A percentile compares a stretch with the other conserved stretches of the same genome.
Conservation (phyloP, 805 yeast species). For the Zygotorulaspora florentina region DNA sequence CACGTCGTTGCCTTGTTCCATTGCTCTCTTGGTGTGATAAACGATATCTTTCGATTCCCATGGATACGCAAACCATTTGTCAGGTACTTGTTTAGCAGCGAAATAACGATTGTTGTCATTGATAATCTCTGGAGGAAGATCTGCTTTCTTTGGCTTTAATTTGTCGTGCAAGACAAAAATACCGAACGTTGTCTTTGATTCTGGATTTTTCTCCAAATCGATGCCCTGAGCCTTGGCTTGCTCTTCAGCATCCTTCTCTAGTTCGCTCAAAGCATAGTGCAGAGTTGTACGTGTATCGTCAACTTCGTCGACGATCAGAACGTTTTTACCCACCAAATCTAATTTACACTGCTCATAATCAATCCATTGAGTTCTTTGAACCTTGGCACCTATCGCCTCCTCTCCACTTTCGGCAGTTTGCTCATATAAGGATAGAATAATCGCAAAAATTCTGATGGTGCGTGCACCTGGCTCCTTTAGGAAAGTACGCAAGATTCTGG, state of each 20-base stretch:
- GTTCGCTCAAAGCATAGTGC: slow-evolving; percentile 71
- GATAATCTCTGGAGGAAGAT: slow-evolving; percentile 60
- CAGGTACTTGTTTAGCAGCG: slow-evolving; percentile 73
- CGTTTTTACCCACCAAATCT: slow-evolving; percentile 63
- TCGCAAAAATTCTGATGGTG: slow-evolving; percentile 91
- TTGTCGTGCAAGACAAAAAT: slow-evolving; percentile 78
- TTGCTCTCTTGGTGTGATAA: slow-evolving; percentile 64
- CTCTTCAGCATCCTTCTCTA: slow-evolving; percentile 62
- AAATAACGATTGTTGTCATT: slow-evolving; percentile 55
- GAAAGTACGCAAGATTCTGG: slow-evolving; percentile 91
- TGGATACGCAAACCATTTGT: slow-evolving; percentile 82
- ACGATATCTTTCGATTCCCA: slow-evolving; percentile 81
- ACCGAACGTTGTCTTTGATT: slow-evolving; percentile 58
- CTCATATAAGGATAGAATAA: slow-evolving; percentile 87
- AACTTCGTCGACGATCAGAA: slow-evolving; percentile 76
- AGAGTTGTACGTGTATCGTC: slow-evolving; percentile 84
- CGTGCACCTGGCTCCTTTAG: slow-evolving; percentile 83
- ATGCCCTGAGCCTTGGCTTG: slow-evolving; percentile 54
- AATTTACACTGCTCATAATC: slow-evolving; percentile 60
- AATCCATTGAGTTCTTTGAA: slow-evolving; percentile 79
- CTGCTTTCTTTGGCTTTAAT: slow-evolving; percentile 65
- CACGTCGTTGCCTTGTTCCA: slow-evolving; percentile 69
- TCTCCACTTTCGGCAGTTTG: slow-evolving; percentile 53
- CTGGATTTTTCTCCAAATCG: slow-evolving; percentile 39
- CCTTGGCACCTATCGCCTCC: slow-evolving; percentile 61